phyloP scores from a whole-genome alignment of 495 filamentous ascomycete species.

The Sordaria brevicollis region DNA sequence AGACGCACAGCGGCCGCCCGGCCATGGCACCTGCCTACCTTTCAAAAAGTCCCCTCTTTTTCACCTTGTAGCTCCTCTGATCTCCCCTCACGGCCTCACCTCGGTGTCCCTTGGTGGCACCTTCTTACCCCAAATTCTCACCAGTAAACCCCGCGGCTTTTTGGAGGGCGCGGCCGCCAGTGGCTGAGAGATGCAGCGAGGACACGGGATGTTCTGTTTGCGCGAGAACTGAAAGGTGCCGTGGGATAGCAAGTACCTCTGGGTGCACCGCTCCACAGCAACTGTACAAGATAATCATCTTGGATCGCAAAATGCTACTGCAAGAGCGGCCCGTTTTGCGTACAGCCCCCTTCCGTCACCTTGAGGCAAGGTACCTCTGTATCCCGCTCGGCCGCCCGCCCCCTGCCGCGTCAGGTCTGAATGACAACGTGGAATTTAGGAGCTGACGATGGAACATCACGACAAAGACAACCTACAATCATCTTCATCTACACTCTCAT shows the following conservation, averaged over 20 bases:
- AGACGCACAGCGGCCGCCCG: background rate
- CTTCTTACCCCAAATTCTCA: background rate
- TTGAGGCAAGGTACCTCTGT: background rate
- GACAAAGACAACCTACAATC: background rate
- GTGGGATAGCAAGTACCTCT: background rate
- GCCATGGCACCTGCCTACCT: background rate
- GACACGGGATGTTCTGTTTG: background rate
- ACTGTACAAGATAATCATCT: background rate
- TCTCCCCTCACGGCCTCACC: background rate
- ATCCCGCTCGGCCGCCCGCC: background rate
- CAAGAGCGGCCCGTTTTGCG: background rate
- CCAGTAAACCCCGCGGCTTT: background rate
- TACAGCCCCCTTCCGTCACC: background rate
- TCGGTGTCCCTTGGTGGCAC: background rate
- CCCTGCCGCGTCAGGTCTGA: background rate
- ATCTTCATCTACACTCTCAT: background rate
- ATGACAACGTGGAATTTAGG: slow-evolving; percentile 27
- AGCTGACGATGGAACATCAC: slow-evolving; percentile 2
- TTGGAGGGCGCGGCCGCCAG: background rate
- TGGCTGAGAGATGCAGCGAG: background rate
- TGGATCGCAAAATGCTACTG: background rate
- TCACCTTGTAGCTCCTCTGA: background rate
- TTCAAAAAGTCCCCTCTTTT: background rate
- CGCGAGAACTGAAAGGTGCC: background rate
- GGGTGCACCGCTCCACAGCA: background rate